These are phyloP conservation scores for Medicago ruthenica DNA, from an alignment of 306 rosid genomes.

Conservation along the genomic window DNA sequence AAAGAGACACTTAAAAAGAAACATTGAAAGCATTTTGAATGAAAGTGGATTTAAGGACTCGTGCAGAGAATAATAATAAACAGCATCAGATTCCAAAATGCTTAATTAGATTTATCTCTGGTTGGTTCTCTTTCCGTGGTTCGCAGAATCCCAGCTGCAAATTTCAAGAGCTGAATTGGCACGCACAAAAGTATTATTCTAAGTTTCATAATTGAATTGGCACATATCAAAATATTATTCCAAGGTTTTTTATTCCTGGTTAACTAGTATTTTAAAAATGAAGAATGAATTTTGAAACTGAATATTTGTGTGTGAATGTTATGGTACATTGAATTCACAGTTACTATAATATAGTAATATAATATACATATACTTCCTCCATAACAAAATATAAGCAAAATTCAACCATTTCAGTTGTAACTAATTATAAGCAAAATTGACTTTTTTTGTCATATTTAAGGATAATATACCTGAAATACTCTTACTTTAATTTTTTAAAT, in stretches of 20 bases:
- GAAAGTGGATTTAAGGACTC: neutral
- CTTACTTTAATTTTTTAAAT: too few species aligned
- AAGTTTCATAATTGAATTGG: slow-evolving; percentile 13
- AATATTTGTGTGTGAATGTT: slow-evolving; percentile 25
- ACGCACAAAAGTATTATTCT: slow-evolving; percentile 23
- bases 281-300: slow-evolving; percentile 33
- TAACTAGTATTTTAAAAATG: slow-evolving; percentile 6
- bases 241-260: slow-evolving; percentile 39
- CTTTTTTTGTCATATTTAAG: too few species aligned
- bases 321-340: neutral
- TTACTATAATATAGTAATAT: neutral
- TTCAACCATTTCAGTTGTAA: too few species aligned
- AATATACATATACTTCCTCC: too few species aligned
- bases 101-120: neutral
- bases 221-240: slow-evolving; percentile 46
- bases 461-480: too few species aligned
- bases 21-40: too few species aligned
- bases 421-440: too few species aligned
- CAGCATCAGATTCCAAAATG: slow-evolving; percentile 39
- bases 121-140: slow-evolving; percentile 42
- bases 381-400: too few species aligned
- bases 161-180: slow-evolving; percentile 39
- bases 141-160: slow-evolving; percentile 45
- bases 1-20: too few species aligned
- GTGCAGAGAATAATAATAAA: slow-evolving; percentile 41